Conservation (phyloP, 1,284 basidiomycete genomes). For the Serendipita sp. region DNA sequence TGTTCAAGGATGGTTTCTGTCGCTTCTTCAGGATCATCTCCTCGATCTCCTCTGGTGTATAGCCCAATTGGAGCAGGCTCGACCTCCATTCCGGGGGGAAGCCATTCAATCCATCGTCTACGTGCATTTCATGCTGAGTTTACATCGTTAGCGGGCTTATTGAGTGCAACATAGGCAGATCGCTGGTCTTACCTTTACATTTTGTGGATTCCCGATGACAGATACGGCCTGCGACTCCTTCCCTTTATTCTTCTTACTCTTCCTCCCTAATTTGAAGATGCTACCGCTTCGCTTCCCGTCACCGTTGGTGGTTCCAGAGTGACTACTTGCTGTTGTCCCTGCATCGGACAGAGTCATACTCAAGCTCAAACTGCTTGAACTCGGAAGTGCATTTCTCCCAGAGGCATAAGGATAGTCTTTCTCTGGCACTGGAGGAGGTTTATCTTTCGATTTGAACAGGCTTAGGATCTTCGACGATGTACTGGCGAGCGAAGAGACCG, state of each 20-base stretch:
- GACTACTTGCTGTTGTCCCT: background rate
- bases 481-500: conserved; percentile 4
- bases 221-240: background rate
- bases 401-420: background rate
- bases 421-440: conserved; percentile 2
- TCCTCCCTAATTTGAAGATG: background rate
- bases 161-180: too few relatives aligned
- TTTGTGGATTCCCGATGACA: background rate
- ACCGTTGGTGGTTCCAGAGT: background rate
- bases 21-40: conserved; percentile 8
- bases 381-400: background rate
- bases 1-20: background rate
- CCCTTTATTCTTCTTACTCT: conserved; percentile 5
- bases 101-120: conserved; percentile 9
- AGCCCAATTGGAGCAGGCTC: conserved; percentile 11
- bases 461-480: conserved; percentile 3
- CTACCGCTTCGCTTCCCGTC: background rate
- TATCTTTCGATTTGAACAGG: conserved; percentile 3
- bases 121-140: conserved; percentile 12
- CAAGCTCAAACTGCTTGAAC: background rate
- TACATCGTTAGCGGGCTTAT: background rate
- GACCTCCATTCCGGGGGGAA: conserved; percentile 12
- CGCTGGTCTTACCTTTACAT: background rate
- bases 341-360: conserved; percentile 4
- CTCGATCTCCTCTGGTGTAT: conserved; percentile 10